These are phyloP conservation scores for Ustilago loliicola DNA, from an alignment of 1,284 basidiomycete species.

Conservation along the genomic window DNA sequence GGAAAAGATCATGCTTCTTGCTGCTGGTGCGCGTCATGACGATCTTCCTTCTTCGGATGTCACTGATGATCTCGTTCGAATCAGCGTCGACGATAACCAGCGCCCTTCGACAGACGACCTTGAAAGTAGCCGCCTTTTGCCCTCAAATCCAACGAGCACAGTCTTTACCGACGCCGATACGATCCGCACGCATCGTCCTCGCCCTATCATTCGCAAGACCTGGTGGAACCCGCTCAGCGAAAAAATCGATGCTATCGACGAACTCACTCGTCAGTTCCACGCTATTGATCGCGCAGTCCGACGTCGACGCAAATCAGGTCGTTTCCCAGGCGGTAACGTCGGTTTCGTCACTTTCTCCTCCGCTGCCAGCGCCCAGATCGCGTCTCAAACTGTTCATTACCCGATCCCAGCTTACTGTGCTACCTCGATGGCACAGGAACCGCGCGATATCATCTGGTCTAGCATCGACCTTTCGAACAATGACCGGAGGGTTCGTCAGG, in stretches of 20 bases:
- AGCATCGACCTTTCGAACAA: slow-evolving; percentile 79
- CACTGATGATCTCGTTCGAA: slow-evolving; percentile 26
- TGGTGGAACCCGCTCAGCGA: slow-evolving; percentile 59
- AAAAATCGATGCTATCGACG: slow-evolving; percentile 62
- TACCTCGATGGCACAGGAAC: slow-evolving; percentile 81
- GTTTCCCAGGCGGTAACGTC: slow-evolving; percentile 75
- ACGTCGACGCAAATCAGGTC: slow-evolving; percentile 29
- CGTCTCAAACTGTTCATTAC: slow-evolving; percentile 85
- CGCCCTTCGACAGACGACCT: not conserved
- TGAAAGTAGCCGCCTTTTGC: slow-evolving; percentile 26
- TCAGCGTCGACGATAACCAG: slow-evolving; percentile 20
- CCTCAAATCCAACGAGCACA: slow-evolving; percentile 2
- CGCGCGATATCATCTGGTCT: slow-evolving; percentile 93
- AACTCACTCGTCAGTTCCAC: slow-evolving; percentile 58
- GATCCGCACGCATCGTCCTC: slow-evolving; percentile 37
- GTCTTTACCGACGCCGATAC: slow-evolving; percentile 46
- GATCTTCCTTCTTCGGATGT: slow-evolving; percentile 12
- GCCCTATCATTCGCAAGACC: slow-evolving; percentile 50
- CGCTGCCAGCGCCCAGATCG: slow-evolving; percentile 92
- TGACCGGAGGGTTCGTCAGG: slow-evolving; percentile 61
- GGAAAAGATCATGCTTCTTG: slow-evolving; percentile 66
- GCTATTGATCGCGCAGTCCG: slow-evolving; percentile 57
- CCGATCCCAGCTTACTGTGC: slow-evolving; percentile 60
- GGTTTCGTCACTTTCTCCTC: slow-evolving; percentile 98
- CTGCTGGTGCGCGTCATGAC: slow-evolving; percentile 36